Evolutionary conservation across 163 green algal genomes (phyloP).

Genomic region (Prototheca stagnorum): DNA sequence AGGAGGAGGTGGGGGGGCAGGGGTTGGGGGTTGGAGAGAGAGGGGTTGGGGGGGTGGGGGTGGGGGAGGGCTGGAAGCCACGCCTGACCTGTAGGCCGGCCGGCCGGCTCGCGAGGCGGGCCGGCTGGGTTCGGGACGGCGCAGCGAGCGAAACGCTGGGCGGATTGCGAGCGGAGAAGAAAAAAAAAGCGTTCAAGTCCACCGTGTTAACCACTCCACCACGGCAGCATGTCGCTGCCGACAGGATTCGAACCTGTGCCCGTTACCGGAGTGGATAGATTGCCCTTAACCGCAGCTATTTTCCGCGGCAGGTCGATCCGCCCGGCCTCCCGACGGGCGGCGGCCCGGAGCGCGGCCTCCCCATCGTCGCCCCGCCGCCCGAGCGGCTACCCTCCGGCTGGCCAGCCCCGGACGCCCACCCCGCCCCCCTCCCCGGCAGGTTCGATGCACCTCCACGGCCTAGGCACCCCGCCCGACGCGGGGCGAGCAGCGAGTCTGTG

Average conservation of each 20-base stretch:
- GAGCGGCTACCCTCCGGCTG: too few species aligned
- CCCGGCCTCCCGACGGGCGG: too few species aligned
- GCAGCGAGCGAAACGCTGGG: too few species aligned
- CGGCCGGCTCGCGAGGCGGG: background rate
- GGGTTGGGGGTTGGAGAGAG: too few species aligned
- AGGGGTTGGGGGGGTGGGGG: background rate
- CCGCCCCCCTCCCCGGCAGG: slow-evolving; percentile 32
- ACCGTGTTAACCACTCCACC: slow-evolving; percentile 7
- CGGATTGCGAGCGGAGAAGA: background rate
- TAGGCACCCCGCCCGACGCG: slow-evolving; percentile 13
- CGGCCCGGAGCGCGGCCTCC: too few species aligned
- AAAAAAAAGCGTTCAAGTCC: slow-evolving; percentile 1
- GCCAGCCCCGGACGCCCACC: too few species aligned
- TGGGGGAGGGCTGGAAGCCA: background rate
- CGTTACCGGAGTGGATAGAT: slow-evolving; percentile 3
- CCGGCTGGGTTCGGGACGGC: too few species aligned
- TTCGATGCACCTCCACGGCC: slow-evolving; percentile 61
- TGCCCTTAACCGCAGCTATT: too few species aligned
- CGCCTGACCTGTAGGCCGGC: background rate
- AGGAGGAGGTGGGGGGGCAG: too few species aligned
- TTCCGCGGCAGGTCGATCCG: too few species aligned
- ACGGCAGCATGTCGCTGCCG: slow-evolving; percentile 3
- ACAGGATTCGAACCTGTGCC: slow-evolving; percentile 6
- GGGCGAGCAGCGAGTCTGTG: slow-evolving; percentile 29
- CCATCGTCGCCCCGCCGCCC: too few species aligned